These are phyloP conservation scores for Euclidium syriacum DNA, from an alignment of 345 rosid species.

Conservation along the genomic window DNA sequence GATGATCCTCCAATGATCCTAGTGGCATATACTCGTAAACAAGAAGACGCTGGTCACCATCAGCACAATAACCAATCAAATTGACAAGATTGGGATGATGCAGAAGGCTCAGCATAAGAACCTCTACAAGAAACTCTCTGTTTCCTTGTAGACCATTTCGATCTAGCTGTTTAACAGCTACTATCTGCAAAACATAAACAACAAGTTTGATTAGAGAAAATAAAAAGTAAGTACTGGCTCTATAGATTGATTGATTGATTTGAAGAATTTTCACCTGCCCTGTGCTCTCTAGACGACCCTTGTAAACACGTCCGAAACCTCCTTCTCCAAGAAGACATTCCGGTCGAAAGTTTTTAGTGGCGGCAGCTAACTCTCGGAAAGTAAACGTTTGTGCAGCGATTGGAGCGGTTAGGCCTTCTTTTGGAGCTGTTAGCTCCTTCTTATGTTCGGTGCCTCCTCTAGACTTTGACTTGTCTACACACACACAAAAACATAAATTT, in stretches of 20 bases:
- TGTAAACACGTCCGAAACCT: constrained; percentile 93
- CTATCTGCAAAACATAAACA: constrained; percentile 49
- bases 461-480: constrained; percentile 73
- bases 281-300: constrained; percentile 81
- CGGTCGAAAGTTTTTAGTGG: constrained; percentile 73
- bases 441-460: constrained; percentile 56
- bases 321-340: constrained; percentile 93
- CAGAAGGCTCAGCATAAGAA: constrained; percentile 93
- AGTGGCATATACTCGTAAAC: constrained; percentile 95
- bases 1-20: constrained; percentile 93
- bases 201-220: background rate
- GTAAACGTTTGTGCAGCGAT: constrained; percentile 95
- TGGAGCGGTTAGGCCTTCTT: constrained; percentile 64
- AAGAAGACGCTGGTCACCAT: constrained; percentile 96
- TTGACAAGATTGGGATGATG: constrained; percentile 95
- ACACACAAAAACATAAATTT: background rate
- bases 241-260: background rate
- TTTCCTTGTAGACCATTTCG: constrained; percentile 96
- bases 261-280: constrained; percentile 58
- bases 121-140: constrained; percentile 96
- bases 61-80: constrained; percentile 96
- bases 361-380: constrained; percentile 82
- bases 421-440: constrained; percentile 63
- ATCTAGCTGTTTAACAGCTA: constrained; percentile 93
- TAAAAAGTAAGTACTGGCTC: background rate